Conservation (phyloP, 768 basidiomycete species). For the Lentinula lateritia region DNA sequence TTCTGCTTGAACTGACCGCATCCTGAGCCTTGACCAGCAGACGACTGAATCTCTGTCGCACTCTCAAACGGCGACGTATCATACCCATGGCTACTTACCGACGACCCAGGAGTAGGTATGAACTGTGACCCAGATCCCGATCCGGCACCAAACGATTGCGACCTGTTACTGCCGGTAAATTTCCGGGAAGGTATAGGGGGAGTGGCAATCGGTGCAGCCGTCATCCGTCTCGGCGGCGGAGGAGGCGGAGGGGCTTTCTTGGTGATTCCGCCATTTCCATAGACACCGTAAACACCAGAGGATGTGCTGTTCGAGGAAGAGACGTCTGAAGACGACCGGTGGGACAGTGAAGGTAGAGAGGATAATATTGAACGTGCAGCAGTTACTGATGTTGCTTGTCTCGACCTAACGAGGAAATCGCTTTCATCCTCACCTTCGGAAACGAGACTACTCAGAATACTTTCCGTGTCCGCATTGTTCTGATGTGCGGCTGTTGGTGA, state of each 20-base stretch:
- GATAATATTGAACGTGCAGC: not conserved
- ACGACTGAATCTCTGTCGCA: slow-evolving; percentile 32
- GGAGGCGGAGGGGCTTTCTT: slow-evolving; percentile 62
- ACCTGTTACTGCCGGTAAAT: slow-evolving; percentile 12
- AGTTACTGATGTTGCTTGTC: slow-evolving; percentile 1
- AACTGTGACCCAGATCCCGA: not conserved
- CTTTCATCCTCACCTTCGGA: slow-evolving; percentile 6
- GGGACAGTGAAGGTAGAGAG: slow-evolving; percentile 9
- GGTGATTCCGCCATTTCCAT: slow-evolving; percentile 1
- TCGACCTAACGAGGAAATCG: not conserved
- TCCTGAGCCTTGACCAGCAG: slow-evolving; percentile 18
- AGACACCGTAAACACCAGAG: not conserved
- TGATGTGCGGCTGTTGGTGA: slow-evolving; percentile 1
- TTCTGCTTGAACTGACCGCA: slow-evolving; percentile 61
- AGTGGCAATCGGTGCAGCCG: slow-evolving; percentile 24
- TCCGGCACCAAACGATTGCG: slow-evolving; percentile 10
- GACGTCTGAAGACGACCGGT: slow-evolving; percentile 10
- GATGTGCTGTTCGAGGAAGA: not conserved
- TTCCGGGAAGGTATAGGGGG: slow-evolving; percentile 46
- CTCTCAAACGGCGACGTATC: slow-evolving; percentile 66
- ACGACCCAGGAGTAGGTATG: slow-evolving; percentile 23
- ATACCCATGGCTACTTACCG: slow-evolving; percentile 28
- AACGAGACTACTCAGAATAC: slow-evolving; percentile 7
- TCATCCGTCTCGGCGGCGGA: slow-evolving; percentile 46
- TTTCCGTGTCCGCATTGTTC: slow-evolving; percentile 26